phyloP scores from a whole-genome alignment of 2,329 filamentous ascomycete species.

The Chlorencoelia australis region DNA sequence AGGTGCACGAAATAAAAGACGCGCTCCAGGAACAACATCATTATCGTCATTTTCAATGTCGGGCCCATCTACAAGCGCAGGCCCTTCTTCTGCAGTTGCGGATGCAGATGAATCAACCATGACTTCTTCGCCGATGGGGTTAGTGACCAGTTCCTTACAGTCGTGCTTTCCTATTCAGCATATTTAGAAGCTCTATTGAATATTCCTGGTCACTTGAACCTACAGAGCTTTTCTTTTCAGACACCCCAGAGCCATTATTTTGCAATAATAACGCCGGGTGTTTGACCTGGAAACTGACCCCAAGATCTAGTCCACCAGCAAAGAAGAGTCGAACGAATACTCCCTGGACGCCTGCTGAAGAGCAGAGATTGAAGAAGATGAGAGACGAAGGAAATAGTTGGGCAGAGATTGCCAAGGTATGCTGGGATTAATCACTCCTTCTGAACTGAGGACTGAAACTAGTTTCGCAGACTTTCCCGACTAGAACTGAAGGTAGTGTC shows the following conservation, averaged over 20 bases:
- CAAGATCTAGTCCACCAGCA: conserved; percentile 50
- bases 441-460: conserved; percentile 16
- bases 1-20: conserved; percentile 22
- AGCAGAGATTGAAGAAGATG: conserved; percentile 87
- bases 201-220: no score
- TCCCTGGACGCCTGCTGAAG: conserved; percentile 92
- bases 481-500: conserved; percentile 89
- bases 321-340: conserved; percentile 99
- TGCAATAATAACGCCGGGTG: no score
- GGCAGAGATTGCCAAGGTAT: conserved; percentile 96
- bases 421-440: conserved; percentile 15
- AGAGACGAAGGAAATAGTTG: conserved; percentile 86
- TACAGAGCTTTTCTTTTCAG: no score
- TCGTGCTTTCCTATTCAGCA: conserved; percentile 34
- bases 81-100: conserved; percentile 6
- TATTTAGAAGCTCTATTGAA: no score
- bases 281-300: no score
- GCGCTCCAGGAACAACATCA: conserved; percentile 12
- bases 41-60: conserved; percentile 18
- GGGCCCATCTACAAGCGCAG: conserved; percentile 11
- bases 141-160: no score
- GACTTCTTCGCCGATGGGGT: conserved; percentile 31
- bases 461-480: conserved; percentile 66
- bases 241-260: no score
- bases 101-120: conserved; percentile 19